Conservation (phyloP, 2,329 filamentous ascomycete genomes). For the Epichloe elymi region DNA sequence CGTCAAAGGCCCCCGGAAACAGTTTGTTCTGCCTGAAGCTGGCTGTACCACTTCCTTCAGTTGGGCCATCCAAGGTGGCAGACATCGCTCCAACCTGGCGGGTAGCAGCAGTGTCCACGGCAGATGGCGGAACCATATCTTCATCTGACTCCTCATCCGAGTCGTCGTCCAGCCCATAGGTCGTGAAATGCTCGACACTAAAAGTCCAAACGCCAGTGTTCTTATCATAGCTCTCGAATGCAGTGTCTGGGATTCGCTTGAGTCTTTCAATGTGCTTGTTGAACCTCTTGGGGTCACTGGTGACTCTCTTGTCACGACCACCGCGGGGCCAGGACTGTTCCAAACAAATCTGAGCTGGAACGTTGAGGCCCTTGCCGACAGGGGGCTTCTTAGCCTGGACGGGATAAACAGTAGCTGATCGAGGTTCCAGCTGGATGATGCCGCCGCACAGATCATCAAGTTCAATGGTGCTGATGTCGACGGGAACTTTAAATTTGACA, state of each 20-base stretch:
- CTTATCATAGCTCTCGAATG: slow-evolving; percentile 67
- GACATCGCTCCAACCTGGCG: slow-evolving; percentile 14
- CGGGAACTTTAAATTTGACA: slow-evolving; percentile 67
- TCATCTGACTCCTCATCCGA: slow-evolving; percentile 58
- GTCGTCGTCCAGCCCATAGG: slow-evolving; percentile 78
- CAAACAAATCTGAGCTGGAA: slow-evolving; percentile 75
- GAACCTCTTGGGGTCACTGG: slow-evolving; percentile 48
- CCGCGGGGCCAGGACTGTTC: slow-evolving; percentile 83
- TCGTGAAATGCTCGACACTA: slow-evolving; percentile 90
- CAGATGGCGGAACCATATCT: slow-evolving; percentile 15
- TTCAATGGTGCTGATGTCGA: slow-evolving; percentile 70
- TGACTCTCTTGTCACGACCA: slow-evolving; percentile 40
- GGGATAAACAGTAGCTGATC: slow-evolving; percentile 80
- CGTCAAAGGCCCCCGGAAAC: slow-evolving; percentile 67
- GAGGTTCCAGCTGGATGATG: slow-evolving; percentile 63
- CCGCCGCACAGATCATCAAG: slow-evolving; percentile 66
- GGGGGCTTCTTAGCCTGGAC: slow-evolving; percentile 65
- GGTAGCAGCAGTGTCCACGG: not conserved
- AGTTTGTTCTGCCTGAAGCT: slow-evolving; percentile 37
- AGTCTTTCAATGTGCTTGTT: slow-evolving; percentile 76
- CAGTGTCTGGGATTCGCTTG: slow-evolving; percentile 64
- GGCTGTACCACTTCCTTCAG: slow-evolving; percentile 42
- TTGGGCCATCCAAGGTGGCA: slow-evolving; percentile 10
- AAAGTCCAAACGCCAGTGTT: slow-evolving; percentile 83
- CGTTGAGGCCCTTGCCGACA: slow-evolving; percentile 78